phyloP scores from a whole-genome alignment of 164 flowering plant genomes.

The Annona cherimola region DNA sequence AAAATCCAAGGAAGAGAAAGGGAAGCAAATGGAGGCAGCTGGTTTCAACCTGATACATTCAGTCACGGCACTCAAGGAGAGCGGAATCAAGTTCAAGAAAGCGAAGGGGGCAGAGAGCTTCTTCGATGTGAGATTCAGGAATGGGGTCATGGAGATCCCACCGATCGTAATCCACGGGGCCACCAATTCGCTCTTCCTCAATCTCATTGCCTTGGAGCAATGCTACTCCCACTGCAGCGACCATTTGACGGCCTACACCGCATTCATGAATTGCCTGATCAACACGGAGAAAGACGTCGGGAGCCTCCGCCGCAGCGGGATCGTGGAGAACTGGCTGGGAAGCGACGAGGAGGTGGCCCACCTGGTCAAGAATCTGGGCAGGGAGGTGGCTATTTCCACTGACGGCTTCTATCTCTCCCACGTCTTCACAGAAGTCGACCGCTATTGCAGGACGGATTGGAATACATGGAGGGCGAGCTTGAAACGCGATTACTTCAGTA shows the following conservation, averaged over 20 bases:
- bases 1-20: background rate
- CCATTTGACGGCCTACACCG: conserved; percentile 20
- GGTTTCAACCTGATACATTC: background rate
- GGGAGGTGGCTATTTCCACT: conserved; percentile 17
- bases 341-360: conserved; percentile 16
- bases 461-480: conserved; percentile 14
- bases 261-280: conserved; percentile 25
- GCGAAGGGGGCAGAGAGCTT: conserved; percentile 3
- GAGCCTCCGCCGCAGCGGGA: conserved; percentile 9
- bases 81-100: conserved; percentile 6
- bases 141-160: conserved; percentile 20
- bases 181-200: conserved; percentile 22
- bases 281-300: conserved; percentile 17
- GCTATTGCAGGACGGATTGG: conserved; percentile 14
- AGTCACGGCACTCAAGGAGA: background rate
- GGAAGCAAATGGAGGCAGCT: background rate
- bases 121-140: conserved; percentile 17
- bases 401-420: conserved; percentile 11
- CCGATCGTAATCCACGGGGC: conserved; percentile 17
- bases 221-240: conserved; percentile 12
- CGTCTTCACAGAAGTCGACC: conserved; percentile 14
- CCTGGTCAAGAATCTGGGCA: conserved; percentile 20
- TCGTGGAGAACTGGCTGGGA: conserved; percentile 25
- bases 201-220: conserved; percentile 27
- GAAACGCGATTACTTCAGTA: conserved; percentile 3